Base-by-base conservation (phyloP, 345 rosid genomes). In the Gossypium sturtianum region DNA sequence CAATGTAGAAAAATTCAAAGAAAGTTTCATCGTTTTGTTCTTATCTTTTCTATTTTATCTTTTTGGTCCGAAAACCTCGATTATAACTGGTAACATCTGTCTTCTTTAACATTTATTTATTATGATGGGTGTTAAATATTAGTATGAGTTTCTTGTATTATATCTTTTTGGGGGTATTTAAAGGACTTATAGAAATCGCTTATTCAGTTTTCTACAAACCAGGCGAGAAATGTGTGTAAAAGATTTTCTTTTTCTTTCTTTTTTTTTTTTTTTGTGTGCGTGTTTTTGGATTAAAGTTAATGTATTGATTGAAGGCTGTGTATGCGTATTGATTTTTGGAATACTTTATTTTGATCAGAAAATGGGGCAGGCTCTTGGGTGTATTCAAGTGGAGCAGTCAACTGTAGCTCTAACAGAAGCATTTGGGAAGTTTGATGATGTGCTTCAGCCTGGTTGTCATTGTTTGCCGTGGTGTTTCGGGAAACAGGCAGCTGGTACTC, bases 381-480 rank as follows among this genome's bases (percentile, higher is more conserved):
- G 94, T 66, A 12, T 91, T 48, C 89, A 87, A 76, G 94, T 91
- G 74, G 97, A 89, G 34, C 94, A 91, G 82, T 89, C 97, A 23
- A 91, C 83, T 41, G 92, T 91, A 57, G 91, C 89, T 56, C 81
- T 91, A 64, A 81, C 56, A 59, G 97, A 91, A 84, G 88, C 84
- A 16, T 91, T 91, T 77, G 97, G 97, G 62, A 91, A 81, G 80
- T 91, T 84, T 71, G 92, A 87, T 66, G 84, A 87, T 1, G 94
- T 91, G 75, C 94, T 91, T 44, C 83, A 84, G 63, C 97, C 97
- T 53, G 97, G 94, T 49, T 91, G 92, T 75, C 94, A 91, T 63
- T 91, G 92, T 76, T 73, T 91, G 78, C 97, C 97, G 13, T 91
- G 97, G 97, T 91, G 85, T 62, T 76, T 89, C 2, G 97, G 97